Conservation (phyloP, 768 basidiomycete genomes). For the Tricholoma flavovirens region DNA sequence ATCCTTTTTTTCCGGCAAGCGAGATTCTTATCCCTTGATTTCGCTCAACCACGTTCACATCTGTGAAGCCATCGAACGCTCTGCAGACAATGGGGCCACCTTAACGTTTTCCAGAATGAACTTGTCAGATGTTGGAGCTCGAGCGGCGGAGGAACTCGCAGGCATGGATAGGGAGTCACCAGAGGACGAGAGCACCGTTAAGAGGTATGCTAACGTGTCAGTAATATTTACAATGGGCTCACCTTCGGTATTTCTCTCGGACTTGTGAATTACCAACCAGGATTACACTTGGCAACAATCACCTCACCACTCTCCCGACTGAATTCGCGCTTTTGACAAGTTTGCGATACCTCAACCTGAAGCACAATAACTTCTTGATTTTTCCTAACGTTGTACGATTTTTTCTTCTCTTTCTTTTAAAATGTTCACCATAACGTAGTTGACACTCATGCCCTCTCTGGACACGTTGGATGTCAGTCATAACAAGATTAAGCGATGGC, state of each 20-base stretch:
- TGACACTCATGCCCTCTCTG: constrained; percentile 77
- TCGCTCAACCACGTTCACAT: constrained; percentile 55
- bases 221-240: background rate
- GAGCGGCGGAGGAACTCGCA: constrained; percentile 74
- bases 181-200: constrained; percentile 47
- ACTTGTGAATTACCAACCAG: constrained; percentile 33
- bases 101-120: constrained; percentile 78
- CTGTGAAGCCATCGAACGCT: constrained; percentile 56
- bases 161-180: constrained; percentile 44
- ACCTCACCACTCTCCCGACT: constrained; percentile 68
- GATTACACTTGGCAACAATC: constrained; percentile 84
- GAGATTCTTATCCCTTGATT: constrained; percentile 13
- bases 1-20: constrained; percentile 16
- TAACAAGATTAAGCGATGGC: constrained; percentile 82
- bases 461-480: constrained; percentile 94
- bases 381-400: constrained; percentile 83
- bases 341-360: constrained; percentile 82
- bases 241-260: background rate
- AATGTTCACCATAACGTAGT: constrained; percentile 36
- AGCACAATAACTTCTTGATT: constrained; percentile 72
- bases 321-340: constrained; percentile 68
- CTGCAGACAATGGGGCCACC: constrained; percentile 75
- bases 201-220: constrained; percentile 42
- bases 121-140: constrained; percentile 68
- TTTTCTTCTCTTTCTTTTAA: constrained; percentile 4